phyloP scores from a whole-genome alignment of 805 yeast genomes.

The Metschnikowia colocasiae region DNA sequence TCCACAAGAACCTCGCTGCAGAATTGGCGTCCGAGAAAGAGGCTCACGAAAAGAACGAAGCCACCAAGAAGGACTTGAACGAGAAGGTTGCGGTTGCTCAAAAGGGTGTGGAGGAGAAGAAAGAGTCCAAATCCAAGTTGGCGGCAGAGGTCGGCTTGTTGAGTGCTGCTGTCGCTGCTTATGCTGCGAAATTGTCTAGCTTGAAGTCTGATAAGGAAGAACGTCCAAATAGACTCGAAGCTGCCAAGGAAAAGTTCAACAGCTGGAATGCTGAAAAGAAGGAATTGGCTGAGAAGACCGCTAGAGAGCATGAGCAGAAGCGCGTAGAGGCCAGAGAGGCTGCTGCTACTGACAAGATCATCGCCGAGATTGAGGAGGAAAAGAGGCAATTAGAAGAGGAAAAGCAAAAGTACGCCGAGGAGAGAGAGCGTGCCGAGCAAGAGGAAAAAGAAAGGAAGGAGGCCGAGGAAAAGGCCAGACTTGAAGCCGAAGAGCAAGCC shows the following conservation, averaged over 20 bases:
- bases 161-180: constrained; percentile 41
- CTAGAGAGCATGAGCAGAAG: constrained; percentile 19
- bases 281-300: constrained; percentile 34
- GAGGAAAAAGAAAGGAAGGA: constrained; percentile 15
- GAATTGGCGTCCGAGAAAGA: constrained; percentile 30
- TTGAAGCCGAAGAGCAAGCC: constrained; percentile 14
- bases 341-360: constrained; percentile 16
- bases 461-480: constrained; percentile 10
- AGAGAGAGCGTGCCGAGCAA: constrained; percentile 12
- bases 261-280: constrained; percentile 47
- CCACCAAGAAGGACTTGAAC: constrained; percentile 42
- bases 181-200: constrained; percentile 38
- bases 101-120: constrained; percentile 36
- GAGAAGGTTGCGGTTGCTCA: constrained; percentile 33
- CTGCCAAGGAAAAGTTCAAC: constrained; percentile 38
- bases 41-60: constrained; percentile 24
- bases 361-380: constrained; percentile 17
- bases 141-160: constrained; percentile 43
- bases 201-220: constrained; percentile 38
- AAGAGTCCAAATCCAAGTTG: constrained; percentile 35
- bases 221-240: constrained; percentile 33
- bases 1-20: constrained; percentile 31
- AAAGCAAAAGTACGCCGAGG: constrained; percentile 15
- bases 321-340: constrained; percentile 38
- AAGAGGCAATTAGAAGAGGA: constrained; percentile 14